Percentiles rank a stretch among this genome's conserved stretches.
Conservation (phyloP, 1,284 basidiomycete genomes). For the Rhodotorula sp. region DNA sequence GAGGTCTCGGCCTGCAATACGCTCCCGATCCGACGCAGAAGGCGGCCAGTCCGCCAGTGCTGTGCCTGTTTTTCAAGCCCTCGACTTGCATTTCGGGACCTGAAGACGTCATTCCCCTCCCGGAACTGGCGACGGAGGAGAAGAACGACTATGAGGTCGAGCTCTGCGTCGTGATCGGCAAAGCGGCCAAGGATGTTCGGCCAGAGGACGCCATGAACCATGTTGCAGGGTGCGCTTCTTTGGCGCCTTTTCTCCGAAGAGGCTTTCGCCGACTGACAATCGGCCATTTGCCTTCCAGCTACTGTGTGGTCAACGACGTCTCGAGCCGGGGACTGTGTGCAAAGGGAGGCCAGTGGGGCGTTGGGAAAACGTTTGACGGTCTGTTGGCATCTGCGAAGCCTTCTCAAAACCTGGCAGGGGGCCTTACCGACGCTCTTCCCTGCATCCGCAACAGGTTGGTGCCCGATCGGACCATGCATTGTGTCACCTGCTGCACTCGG, state of each 20-base stretch:
- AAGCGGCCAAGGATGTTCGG: conserved; percentile 69
- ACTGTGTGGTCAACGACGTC: conserved; percentile 36
- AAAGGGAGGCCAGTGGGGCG: conserved; percentile 40
- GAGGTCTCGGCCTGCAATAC: conserved; percentile 78
- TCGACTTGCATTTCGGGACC: conserved; percentile 68
- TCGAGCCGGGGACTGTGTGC: conserved; percentile 21
- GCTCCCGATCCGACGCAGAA: conserved; percentile 60
- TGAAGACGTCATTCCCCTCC: conserved; percentile 45
- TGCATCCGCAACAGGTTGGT: conserved; percentile 31
- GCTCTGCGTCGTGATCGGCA: conserved; percentile 78
- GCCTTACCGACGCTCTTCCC: not conserved
- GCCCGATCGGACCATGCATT: conserved; percentile 57
- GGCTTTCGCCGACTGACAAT: not conserved
- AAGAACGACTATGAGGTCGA: conserved; percentile 79
- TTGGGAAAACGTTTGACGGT: conserved; percentile 43
- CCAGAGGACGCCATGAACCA: conserved; percentile 74
- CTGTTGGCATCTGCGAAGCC: not conserved
- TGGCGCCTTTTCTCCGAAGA: not conserved
- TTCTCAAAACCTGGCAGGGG: not conserved
- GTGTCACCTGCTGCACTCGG: conserved; percentile 64
- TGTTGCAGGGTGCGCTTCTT: conserved; percentile 56
- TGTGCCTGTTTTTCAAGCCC: conserved; percentile 75
- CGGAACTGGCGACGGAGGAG: conserved; percentile 22
- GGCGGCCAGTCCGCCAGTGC: not conserved
- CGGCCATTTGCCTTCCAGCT: conserved; percentile 37